Evolutionary conservation across 2,329 filamentous ascomycete genomes (phyloP).

Genomic region (Elsinoe fawcettii): DNA sequence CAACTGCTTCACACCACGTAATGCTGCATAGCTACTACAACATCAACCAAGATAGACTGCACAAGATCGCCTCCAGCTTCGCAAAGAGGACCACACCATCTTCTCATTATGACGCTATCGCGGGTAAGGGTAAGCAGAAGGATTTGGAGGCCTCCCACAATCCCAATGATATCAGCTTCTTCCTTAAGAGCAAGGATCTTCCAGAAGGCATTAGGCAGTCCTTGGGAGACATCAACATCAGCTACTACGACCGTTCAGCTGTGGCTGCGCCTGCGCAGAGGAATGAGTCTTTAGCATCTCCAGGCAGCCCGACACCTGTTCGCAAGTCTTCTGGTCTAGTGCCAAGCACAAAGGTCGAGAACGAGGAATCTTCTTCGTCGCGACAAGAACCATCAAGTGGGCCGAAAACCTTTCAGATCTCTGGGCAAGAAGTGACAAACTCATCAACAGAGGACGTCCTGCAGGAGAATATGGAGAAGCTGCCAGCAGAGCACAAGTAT

Average conservation of each 20-base stretch:
- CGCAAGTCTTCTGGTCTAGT: constrained; percentile 54
- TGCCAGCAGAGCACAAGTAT: constrained; percentile 69
- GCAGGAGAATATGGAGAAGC: constrained; percentile 41
- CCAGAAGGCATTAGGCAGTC: constrained; percentile 54
- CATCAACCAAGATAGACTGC: constrained; percentile 66
- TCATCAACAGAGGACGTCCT: constrained; percentile 38
- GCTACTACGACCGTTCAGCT: constrained; percentile 59
- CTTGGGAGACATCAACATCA: constrained; percentile 72
- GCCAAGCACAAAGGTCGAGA: constrained; percentile 42
- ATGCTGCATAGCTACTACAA: constrained; percentile 77
- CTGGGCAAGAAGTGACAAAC: constrained; percentile 40
- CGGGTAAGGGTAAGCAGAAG: constrained; percentile 70
- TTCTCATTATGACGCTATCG: constrained; percentile 48
- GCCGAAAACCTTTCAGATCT: constrained; percentile 56
- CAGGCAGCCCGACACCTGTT: constrained; percentile 66
- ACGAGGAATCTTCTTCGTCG: constrained; percentile 22
- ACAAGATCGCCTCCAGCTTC: constrained; percentile 76
- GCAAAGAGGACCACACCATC: constrained; percentile 53
- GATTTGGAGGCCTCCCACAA: constrained; percentile 51
- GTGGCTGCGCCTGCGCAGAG: constrained; percentile 25
- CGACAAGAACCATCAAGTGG: constrained; percentile 23
- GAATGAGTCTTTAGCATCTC: constrained; percentile 38
- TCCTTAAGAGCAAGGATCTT: constrained; percentile 50
- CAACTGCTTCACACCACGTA: constrained; percentile 22
- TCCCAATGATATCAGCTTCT: constrained; percentile 73